Base-by-base conservation (phyloP, 805 yeast species). In the Huiozyma naganishii region DNA sequence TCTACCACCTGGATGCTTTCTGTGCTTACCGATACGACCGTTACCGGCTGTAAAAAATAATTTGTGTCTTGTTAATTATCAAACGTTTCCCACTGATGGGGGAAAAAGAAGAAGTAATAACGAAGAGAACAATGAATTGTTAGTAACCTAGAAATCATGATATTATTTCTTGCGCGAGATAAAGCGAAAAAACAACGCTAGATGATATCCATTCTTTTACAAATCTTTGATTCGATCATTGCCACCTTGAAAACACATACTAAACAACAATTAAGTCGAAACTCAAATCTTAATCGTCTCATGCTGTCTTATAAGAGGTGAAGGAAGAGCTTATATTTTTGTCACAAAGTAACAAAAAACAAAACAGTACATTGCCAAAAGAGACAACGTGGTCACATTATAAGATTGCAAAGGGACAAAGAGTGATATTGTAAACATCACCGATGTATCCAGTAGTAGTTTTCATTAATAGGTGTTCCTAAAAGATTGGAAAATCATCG, bases 1-100 rank as follows among this genome's bases (percentile, higher is more conserved):
- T 78, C 97, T 89, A 79, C 98, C 98, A 92, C 98, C 98, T 61
- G 98, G 97, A 68, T 85, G 92, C 95, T 92, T 92, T 88, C 98
- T 89, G 94, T 92, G 98, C 84, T 92, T 92, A 77, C 99, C 99
- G 75, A 92, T 77, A 82, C 99, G 94, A 85, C 98, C 98, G 74
- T 90, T 82, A 86, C 98, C 98, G 94, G 97, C 97, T 84, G 66
- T 62, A 43, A 29, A 43, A 42, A 41, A 30, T 3, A 10, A 17
- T 11, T 27, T 32, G n/a, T 13, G 23, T 17, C 23, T 17, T 17
- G 23, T 17, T 17, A 12, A 29, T 5, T 17, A 8, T 12, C 27
- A 32, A 40, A 40, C 23, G 23, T 17, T 17, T 17, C 23, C 23
- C 23, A 27, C 29, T 12, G 27, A 37, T 27, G 33, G 5, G 28